A percentile compares a stretch with the other conserved stretches of the same genome.
Conservation (phyloP, 202 grass and related monocot genomes). For the Saccharum hybrid region DNA sequence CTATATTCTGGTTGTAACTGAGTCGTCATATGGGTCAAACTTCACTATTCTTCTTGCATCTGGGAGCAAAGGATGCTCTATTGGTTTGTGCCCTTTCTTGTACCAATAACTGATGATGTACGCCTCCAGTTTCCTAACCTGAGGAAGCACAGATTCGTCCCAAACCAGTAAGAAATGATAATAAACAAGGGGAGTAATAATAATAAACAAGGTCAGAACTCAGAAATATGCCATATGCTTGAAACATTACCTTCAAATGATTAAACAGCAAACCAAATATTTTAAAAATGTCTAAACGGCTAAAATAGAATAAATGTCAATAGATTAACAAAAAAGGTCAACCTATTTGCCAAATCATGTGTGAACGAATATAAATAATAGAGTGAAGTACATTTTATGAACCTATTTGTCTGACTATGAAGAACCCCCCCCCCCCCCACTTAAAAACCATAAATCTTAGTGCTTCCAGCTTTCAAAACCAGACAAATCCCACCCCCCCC, state of each 20-base stretch:
- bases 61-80: constrained; percentile 62
- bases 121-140: constrained; percentile 86
- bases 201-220: constrained; percentile 1
- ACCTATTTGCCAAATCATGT: background rate
- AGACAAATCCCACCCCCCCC: too few species aligned
- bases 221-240: background rate
- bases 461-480: too few species aligned
- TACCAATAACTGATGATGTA: constrained; percentile 70
- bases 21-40: constrained; percentile 49
- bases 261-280: constrained; percentile 2
- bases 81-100: constrained; percentile 64
- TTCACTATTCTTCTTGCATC: constrained; percentile 65
- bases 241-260: constrained; percentile 17
- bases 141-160: constrained; percentile 38
- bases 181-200: background rate
- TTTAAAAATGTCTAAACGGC: background rate
- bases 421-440: too few species aligned
- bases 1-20: constrained; percentile 32
- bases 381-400: background rate
- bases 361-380: background rate
- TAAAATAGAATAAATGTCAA: background rate
- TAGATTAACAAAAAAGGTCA: background rate
- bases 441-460: background rate
- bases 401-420: background rate
- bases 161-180: constrained; percentile 25